Conservation (phyloP, 805 yeast species). For the Pichia rugopelliculosa region DNA sequence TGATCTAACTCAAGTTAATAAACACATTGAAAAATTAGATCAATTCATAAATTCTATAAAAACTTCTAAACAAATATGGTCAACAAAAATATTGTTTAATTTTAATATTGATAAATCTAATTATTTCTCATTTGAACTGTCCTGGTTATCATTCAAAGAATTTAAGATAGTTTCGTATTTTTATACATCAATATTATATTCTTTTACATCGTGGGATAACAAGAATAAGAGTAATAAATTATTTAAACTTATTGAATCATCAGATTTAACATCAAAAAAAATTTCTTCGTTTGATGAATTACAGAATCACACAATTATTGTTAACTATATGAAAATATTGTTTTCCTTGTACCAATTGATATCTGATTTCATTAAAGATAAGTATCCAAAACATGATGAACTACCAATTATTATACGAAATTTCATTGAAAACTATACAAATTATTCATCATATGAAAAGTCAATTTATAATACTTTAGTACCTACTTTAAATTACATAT, state of each 20-base stretch:
- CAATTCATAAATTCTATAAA: conserved; percentile 15
- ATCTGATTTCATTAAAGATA: conserved; percentile 29
- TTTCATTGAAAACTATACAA: conserved; percentile 33
- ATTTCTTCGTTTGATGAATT: not conserved
- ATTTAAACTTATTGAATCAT: conserved; percentile 15
- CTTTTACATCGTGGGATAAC: conserved; percentile 31
- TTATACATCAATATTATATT: conserved; percentile 34
- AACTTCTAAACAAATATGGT: conserved; percentile 6
- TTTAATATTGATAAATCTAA: not conserved
- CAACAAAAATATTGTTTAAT: not conserved
- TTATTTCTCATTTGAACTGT: conserved; percentile 22
- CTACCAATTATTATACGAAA: conserved; percentile 17
- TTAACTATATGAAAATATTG: not conserved
- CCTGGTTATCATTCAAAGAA: conserved; percentile 39
- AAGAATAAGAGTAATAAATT: conserved; percentile 30
- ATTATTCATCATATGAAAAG: conserved; percentile 34
- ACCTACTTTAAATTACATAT: conserved; percentile 33
- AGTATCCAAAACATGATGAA: conserved; percentile 12
- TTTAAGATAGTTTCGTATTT: conserved; percentile 35
- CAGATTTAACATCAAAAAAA: not conserved
- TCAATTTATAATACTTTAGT: conserved; percentile 30
- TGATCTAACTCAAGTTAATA: conserved; percentile 20
- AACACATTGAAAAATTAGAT: conserved; percentile 21
- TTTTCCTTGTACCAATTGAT: conserved; percentile 27
- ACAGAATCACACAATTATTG: not conserved